Evolutionary conservation across 257 asterid species (phyloP), one percentile per base, ranked within the genome.

Genomic region (Coffea eugenioides): DNA sequence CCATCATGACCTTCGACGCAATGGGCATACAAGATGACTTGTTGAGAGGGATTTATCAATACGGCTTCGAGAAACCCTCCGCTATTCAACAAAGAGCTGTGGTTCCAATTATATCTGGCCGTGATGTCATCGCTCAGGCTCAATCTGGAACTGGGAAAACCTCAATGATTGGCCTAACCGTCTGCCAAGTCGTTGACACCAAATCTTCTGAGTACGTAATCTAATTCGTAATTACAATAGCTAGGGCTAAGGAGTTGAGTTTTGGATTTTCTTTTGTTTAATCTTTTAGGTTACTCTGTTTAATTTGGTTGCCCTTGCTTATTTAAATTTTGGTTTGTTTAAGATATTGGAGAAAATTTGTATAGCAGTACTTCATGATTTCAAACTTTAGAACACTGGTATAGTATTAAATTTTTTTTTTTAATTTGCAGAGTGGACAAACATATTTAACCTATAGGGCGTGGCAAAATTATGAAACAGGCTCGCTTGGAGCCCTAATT

Each of bases 91-190:
- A 94, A 75, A 91, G 97, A 27, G 97, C 97, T 9, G 93, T 94
- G 34, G 87, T 89, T 20, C 97, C 97, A 0, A 94, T 93, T 48
- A 90, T 94, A 41, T 76, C 89, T 36, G 97, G 97, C 1, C 97
- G 98, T 52, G 98, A 94, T 72, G 97, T 94, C 74, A 94, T 92
- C 8, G 98, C 97, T 65, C 97, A 92, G 86, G 98, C 98, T 45
- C 98, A 94, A 79, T 90, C 97, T 6, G 97, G 97, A 66, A 92
- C 97, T 20, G 98, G 98, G 1, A 94, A 94, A 79, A 92, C 97
- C 56, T 94, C 98, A 75, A 92, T 94, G 98, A 94, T 94, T 90
- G 97, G 97, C 46, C 96, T 94, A 76, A 75, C 98, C 56, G 97
- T 94, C 79, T 92, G 97, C 81, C 97, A 94, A 77, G 82, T 91